Percentiles rank a stretch among this genome's conserved stretches.
Conservation (phyloP, 805 yeast genomes). For the Saccharomycopsis malanga region DNA sequence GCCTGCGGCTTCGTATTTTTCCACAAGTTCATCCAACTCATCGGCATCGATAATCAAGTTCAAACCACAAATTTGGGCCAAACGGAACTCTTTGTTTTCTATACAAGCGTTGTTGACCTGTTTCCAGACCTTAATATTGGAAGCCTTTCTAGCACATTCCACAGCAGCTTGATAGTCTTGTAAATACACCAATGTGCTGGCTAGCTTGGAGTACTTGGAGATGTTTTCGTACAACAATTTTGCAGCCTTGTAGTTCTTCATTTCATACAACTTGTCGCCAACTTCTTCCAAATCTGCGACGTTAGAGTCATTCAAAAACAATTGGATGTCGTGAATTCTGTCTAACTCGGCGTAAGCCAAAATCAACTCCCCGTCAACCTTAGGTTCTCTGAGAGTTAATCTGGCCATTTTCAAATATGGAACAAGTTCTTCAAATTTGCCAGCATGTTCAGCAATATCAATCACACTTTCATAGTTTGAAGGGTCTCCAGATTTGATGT, state of each 20-base stretch:
- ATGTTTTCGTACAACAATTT: conserved; percentile 78
- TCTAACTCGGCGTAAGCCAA: conserved; percentile 78
- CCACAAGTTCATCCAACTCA: conserved; percentile 84
- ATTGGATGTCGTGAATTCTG: conserved; percentile 73
- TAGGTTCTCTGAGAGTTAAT: conserved; percentile 81
- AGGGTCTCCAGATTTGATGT: conserved; percentile 87
- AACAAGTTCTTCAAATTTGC: conserved; percentile 89
- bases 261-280: conserved; percentile 84
- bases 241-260: conserved; percentile 85
- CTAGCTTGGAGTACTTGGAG: conserved; percentile 91
- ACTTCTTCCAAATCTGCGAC: conserved; percentile 88
- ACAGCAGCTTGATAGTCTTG: conserved; percentile 95
- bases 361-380: conserved; percentile 86
- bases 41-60: conserved; percentile 96
- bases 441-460: conserved; percentile 92
- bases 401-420: conserved; percentile 89
- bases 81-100: conserved; percentile 87
- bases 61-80: conserved; percentile 98
- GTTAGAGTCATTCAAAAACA: conserved; percentile 75
- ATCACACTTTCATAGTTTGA: conserved; percentile 84
- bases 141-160: conserved; percentile 97
- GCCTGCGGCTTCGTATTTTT: conserved; percentile 81
- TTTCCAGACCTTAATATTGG: conserved; percentile 91
- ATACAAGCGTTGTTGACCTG: conserved; percentile 96
- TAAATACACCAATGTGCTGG: conserved; percentile 90